A percentile compares a stretch with the other conserved stretches of the same genome.
phyloP scores from a whole-genome alignment of 139 green algal genomes.

The Eudorina sp. region DNA sequence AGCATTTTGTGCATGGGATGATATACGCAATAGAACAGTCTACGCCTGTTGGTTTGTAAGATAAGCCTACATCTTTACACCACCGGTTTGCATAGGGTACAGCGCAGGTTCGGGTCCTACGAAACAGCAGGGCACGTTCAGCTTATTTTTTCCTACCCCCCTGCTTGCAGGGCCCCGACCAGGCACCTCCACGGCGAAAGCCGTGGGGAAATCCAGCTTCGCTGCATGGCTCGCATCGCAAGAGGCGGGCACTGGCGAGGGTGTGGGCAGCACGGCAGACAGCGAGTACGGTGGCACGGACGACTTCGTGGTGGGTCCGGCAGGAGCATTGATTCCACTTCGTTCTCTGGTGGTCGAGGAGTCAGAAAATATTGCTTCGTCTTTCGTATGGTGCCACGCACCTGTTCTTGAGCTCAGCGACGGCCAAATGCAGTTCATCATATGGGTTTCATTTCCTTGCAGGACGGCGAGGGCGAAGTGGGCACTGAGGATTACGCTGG shows the following conservation, averaged over 20 bases:
- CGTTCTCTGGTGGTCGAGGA: too few species aligned
- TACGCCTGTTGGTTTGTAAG: too few species aligned
- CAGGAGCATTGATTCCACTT: too few species aligned
- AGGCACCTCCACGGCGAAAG: slow-evolving; percentile 11
- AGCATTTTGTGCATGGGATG: neutral
- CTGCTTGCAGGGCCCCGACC: neutral
- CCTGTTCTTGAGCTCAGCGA: too few species aligned
- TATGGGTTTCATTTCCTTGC: neutral
- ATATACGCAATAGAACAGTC: too few species aligned
- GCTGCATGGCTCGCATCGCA: slow-evolving; percentile 40
- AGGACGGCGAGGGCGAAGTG: slow-evolving; percentile 25
- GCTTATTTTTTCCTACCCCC: neutral
- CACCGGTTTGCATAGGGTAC: too few species aligned
- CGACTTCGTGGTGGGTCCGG: slow-evolving; percentile 34
- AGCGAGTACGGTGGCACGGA: slow-evolving; percentile 42
- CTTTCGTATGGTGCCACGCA: too few species aligned
- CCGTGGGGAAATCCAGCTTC: slow-evolving; percentile 32
- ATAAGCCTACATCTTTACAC: too few species aligned
- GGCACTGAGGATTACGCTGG: slow-evolving; percentile 33
- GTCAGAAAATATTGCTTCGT: too few species aligned
- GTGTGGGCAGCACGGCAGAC: neutral
- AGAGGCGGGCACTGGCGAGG: slow-evolving; percentile 19
- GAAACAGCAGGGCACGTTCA: too few species aligned
- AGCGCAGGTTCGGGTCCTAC: too few species aligned
- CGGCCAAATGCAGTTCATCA: too few species aligned